A percentile compares a stretch with the other conserved stretches of the same genome.
Conservation (phyloP, 495 filamentous ascomycete genomes). For the Lasiosphaeriaceae sp. region DNA sequence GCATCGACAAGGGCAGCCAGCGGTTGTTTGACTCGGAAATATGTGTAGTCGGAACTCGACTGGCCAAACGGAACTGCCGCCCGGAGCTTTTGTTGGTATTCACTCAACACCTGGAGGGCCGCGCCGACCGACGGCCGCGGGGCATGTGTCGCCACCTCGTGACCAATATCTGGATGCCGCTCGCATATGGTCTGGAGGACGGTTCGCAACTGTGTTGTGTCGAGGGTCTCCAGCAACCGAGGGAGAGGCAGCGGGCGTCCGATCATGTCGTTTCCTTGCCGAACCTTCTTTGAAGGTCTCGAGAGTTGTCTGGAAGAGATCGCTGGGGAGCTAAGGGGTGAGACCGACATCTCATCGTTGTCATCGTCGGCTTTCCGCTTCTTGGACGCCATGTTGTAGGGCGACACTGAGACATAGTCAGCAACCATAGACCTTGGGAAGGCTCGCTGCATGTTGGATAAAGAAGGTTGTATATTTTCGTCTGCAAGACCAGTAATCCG, state of each 20-base stretch:
- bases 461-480: not conserved
- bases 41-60: constrained; percentile 84
- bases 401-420: constrained; percentile 47
- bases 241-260: constrained; percentile 78
- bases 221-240: constrained; percentile 85
- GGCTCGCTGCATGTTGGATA: not conserved
- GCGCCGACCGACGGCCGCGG: constrained; percentile 79
- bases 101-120: constrained; percentile 71
- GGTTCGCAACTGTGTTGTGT: constrained; percentile 72
- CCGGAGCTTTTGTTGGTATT: constrained; percentile 73
- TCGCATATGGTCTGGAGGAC: constrained; percentile 86
- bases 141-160: constrained; percentile 79
- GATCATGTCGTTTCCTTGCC: constrained; percentile 59
- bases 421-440: constrained; percentile 11
- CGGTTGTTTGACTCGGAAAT: constrained; percentile 83
- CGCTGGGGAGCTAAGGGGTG: constrained; percentile 75
- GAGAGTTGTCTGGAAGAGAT: constrained; percentile 58
- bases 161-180: constrained; percentile 73
- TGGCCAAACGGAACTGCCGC: constrained; percentile 86
- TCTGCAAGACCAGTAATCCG: not conserved
- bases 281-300: constrained; percentile 56
- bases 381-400: constrained; percentile 51
- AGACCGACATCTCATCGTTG: constrained; percentile 83
- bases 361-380: constrained; percentile 93
- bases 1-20: constrained; percentile 81